Conservation (phyloP, 768 basidiomycete species). For the Macrolepiota albuminosa region DNA sequence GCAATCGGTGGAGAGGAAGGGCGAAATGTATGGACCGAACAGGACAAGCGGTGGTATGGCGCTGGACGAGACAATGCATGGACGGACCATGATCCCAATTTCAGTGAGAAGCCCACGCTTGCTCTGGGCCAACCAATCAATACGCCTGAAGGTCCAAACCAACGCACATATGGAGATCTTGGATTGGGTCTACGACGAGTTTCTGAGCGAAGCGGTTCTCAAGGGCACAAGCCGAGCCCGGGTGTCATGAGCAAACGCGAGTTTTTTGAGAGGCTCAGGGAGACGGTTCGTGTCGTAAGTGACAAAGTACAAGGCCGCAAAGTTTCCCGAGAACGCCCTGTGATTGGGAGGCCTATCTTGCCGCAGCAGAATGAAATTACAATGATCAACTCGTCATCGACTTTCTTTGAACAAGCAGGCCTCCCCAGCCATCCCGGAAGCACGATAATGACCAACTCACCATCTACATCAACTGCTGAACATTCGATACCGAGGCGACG, state of each 20-base stretch:
- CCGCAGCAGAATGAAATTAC: slow-evolving; percentile 15
- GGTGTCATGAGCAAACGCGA: slow-evolving; percentile 67
- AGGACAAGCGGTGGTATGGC: slow-evolving; percentile 69
- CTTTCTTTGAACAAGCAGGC: slow-evolving; percentile 37
- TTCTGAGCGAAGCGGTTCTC: slow-evolving; percentile 35
- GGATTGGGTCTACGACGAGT: slow-evolving; percentile 50
- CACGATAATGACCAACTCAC: slow-evolving; percentile 51
- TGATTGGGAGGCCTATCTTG: slow-evolving; percentile 57
- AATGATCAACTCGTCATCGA: slow-evolving; percentile 28
- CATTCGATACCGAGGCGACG: slow-evolving; percentile 64
- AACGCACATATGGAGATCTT: slow-evolving; percentile 25
- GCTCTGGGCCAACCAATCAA: slow-evolving; percentile 15
- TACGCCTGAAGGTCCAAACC: slow-evolving; percentile 11
- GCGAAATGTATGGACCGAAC: slow-evolving; percentile 51
- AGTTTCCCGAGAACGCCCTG: slow-evolving; percentile 34
- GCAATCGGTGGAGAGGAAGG: slow-evolving; percentile 60
- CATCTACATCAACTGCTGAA: slow-evolving; percentile 60
- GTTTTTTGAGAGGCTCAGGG: slow-evolving; percentile 58
- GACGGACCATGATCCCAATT: slow-evolving; percentile 16
- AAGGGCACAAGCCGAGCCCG: slow-evolving; percentile 34
- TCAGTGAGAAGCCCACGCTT: slow-evolving; percentile 9
- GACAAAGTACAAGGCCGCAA: slow-evolving; percentile 39
- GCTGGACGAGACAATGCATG: slow-evolving; percentile 25
- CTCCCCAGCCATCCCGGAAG: slow-evolving; percentile 39
- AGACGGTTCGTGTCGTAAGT: slow-evolving; percentile 67